These are phyloP conservation scores for Colletotrichum falcatum DNA, from an alignment of 2,329 filamentous ascomycete genomes.

Conservation along the genomic window DNA sequence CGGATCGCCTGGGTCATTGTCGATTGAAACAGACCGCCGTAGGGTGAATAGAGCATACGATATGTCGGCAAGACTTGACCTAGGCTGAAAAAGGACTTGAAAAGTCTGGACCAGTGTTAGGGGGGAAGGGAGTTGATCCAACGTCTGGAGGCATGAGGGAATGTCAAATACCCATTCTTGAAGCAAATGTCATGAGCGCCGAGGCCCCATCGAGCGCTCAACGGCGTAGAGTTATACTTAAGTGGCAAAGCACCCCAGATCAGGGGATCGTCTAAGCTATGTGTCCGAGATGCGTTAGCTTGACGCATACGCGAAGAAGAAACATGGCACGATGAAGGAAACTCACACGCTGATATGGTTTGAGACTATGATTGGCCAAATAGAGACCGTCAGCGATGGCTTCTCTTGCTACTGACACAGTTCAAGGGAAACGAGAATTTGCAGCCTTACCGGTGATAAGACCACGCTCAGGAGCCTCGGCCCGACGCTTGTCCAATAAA, in stretches of 20 bases:
- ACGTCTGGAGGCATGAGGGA: conserved; percentile 22
- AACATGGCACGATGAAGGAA: background rate
- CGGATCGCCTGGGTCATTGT: conserved; percentile 88
- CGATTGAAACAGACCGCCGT: conserved; percentile 90
- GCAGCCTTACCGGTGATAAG: conserved; percentile 73
- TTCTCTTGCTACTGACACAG: background rate
- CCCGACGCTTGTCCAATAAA: conserved; percentile 78
- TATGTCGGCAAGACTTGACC: conserved; percentile 94
- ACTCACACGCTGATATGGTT: conserved; percentile 92
- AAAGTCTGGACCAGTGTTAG: conserved; percentile 59
- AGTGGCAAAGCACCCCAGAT: conserved; percentile 92
- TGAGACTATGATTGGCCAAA: conserved; percentile 70
- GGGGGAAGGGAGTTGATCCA: conserved; percentile 27
- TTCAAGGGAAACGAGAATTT: background rate
- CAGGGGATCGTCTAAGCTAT: conserved; percentile 90
- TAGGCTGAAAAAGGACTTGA: conserved; percentile 84
- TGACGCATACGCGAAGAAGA: conserved; percentile 32
- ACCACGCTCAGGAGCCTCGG: conserved; percentile 75
- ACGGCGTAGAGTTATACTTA: conserved; percentile 76
- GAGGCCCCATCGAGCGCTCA: conserved; percentile 87
- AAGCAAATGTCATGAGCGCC: conserved; percentile 98
- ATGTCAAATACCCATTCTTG: conserved; percentile 73
- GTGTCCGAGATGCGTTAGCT: conserved; percentile 35
- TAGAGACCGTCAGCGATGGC: conserved; percentile 16
- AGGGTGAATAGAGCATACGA: conserved; percentile 79